Base-by-base conservation (phyloP, 192 early-diverging fungal genomes). In the Podochytrium sp. region DNA sequence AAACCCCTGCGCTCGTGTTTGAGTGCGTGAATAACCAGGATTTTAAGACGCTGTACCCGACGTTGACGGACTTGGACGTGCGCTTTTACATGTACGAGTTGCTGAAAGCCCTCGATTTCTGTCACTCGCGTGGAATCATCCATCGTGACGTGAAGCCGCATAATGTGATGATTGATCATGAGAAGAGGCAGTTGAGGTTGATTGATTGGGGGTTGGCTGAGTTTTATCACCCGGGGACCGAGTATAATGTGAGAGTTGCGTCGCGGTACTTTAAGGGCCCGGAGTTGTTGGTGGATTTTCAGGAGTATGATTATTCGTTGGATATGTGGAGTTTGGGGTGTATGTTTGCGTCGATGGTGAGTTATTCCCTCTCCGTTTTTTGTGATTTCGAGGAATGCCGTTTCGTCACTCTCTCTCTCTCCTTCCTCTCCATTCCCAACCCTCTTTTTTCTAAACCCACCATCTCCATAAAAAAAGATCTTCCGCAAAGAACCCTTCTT, bases 151-250 rank as follows among this genome's bases (percentile, higher is more conserved):
- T 99, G 73, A 99, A 99, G 81, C 98, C 98, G 27, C 96, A 86
- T 74, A 76, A 76, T 51, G 76, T 99, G 29, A 99, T 99, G 97
- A 99, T 99, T 77, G 97, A 99, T 78, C 96, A 99, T 73, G 92
- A 93, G 78, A 92, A 94, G 78, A 90, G 94, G 68, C 84, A 95
- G 87, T 84, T 98, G 59, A 87, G 96, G 41, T 85, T 98, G 78
- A 97, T 98, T 76, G 98, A 99, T 84, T 99, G 98, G 95, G 98
- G 98, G 29, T 81, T 99, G 71, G 96, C 98, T 42, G 98, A 99
- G 81, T 99, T 99, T 73, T 99, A 99, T 81, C 95, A 98, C 62
- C 95, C 96, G 20, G 95, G 93, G 42, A 95, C 91, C 42, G 92
- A 94, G 65, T 98, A 98, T 85, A 99, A 98, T 76, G 98, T 99